phyloP scores from a whole-genome alignment of 139 green algal species.

The Diplosphaera chodatii region DNA sequence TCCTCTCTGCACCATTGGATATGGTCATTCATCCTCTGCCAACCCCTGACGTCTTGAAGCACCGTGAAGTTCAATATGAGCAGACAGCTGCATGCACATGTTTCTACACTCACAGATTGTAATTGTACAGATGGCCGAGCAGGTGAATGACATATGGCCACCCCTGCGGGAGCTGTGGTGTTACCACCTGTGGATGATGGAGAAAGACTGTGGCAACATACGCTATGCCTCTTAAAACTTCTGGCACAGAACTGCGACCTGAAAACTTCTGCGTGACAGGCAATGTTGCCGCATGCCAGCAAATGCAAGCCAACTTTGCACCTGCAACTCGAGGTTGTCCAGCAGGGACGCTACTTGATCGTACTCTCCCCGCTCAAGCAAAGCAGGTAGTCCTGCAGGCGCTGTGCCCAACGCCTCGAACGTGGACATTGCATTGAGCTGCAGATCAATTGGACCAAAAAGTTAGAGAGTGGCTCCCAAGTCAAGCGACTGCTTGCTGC shows the following conservation, averaged over 20 bases:
- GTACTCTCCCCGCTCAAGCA: not conserved
- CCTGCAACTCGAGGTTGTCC: not conserved
- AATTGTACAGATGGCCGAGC: constrained; percentile 36
- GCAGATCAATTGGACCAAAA: not conserved
- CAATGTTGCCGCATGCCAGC: too few species aligned
- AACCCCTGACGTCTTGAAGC: not conserved
- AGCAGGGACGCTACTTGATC: not conserved
- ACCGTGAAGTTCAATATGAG: too few species aligned
- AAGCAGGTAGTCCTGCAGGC: not conserved
- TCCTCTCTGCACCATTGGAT: constrained; percentile 29
- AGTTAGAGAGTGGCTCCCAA: too few species aligned
- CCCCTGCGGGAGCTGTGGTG: constrained; percentile 16
- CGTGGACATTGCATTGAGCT: too few species aligned
- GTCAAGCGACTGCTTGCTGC: too few species aligned
- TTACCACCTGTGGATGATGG: not conserved
- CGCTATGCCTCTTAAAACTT: too few species aligned
- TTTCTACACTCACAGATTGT: constrained; percentile 24
- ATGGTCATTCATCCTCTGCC: too few species aligned
- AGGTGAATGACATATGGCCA: constrained; percentile 39
- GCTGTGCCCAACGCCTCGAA: not conserved
- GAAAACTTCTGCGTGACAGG: too few species aligned
- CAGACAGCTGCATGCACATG: not conserved
- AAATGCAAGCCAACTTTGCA: not conserved
- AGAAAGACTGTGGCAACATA: too few species aligned
- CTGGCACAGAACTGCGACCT: too few species aligned